Evolutionary conservation across 139 green algal species (phyloP), one percentile per base, ranked within the genome.

Genomic region (Chlamydomonas incerta): DNA sequence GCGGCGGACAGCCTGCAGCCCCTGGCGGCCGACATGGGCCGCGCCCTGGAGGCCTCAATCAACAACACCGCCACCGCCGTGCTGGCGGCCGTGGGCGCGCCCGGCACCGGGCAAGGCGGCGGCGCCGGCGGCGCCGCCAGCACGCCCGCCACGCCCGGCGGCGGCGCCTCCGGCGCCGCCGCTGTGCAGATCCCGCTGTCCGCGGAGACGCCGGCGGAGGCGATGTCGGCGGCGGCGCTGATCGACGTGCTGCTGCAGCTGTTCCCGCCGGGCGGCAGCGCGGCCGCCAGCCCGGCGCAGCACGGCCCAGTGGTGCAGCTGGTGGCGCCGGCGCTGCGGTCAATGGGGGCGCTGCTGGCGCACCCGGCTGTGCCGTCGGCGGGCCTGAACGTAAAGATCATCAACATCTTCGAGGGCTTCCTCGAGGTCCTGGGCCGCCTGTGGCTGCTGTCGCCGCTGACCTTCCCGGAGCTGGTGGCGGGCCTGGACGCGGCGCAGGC

Each of bases 171-270:
- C 11, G n/a, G n/a, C 14, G 50, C 4, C 24, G 73, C 62, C 31
- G 68, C 62, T 31, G 58, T 65, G 26, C 31, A 55, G 24, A 66
- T 68, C 60, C 37, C 87, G 0, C 80, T 93, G 60, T 81, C 84
- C 10, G 66, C 60, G 17, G 90, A 93, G 65, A 85, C 80, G 24
- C 88, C 90, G 0, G 85, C 88, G 33, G 90, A 93, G 71, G 90
- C 88, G 1, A 81, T 92, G 62, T 87, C 90, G 14, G 83, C 90
- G 33, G 83, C 86, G 47, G 88, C 87, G 15, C 72, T 93, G 17
- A 72, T 87, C 3, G 90, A 93, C 65, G 90, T 93, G 3, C 88
- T 93, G 83, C 74, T 93, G 71, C 90, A 91, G 83, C 77, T 91
- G 28, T 81, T 72, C 26, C 82, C 62, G 41, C 71, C 65, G 31